Evolutionary conservation across 805 yeast genomes (phyloP).

Genomic region (Saccharomycopsis vini): DNA sequence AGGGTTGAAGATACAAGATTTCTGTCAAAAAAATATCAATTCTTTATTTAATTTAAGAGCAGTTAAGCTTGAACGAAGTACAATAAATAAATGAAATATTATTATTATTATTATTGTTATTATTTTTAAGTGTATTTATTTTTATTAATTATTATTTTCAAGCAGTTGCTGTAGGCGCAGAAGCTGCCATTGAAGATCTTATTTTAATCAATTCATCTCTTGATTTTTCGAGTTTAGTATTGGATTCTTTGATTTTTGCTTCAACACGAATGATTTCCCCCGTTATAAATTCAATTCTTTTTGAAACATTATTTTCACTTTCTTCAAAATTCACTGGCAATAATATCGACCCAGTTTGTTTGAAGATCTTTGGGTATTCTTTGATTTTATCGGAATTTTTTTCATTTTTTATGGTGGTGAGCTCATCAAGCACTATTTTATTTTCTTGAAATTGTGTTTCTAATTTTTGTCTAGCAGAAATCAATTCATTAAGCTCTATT

Average conservation of each 20-base stretch:
- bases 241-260: slow-evolving; percentile 48
- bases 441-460: slow-evolving; percentile 95
- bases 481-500: slow-evolving; percentile 31
- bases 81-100: no score
- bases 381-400: slow-evolving; percentile 19
- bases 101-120: no score
- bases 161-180: neutral
- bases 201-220: slow-evolving; percentile 46
- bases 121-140: no score
- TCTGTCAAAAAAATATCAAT: no score
- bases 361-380: slow-evolving; percentile 70
- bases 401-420: slow-evolving; percentile 29
- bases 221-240: slow-evolving; percentile 46
- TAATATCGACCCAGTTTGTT: slow-evolving; percentile 85
- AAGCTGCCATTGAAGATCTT: slow-evolving; percentile 27
- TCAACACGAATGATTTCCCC: slow-evolving; percentile 76
- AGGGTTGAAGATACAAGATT: no score
- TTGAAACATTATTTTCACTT: slow-evolving; percentile 75
- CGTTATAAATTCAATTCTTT: slow-evolving; percentile 81
- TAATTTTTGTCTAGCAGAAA: slow-evolving; percentile 70
- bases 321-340: slow-evolving; percentile 82
- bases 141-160: neutral
- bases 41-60: neutral
- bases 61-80: no score
- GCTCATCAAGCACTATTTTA: slow-evolving; percentile 78